Base-by-base conservation (phyloP, 2,329 filamentous ascomycete genomes). In the Sporothrix dimorphospora region DNA sequence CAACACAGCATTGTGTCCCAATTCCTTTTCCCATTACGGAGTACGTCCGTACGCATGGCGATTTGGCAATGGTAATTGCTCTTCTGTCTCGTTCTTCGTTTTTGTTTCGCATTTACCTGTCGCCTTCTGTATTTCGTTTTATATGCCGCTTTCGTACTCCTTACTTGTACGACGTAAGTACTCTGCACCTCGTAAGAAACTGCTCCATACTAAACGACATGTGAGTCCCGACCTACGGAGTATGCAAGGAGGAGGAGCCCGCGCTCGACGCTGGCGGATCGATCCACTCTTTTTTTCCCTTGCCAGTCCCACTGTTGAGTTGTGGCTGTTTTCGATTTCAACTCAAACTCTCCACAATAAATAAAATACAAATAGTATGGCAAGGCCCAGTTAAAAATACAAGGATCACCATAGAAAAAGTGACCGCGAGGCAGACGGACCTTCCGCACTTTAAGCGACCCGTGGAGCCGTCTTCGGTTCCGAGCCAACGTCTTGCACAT, bases 181-280 rank as follows among this genome's bases (percentile, higher is more conserved):
- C 14, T 21, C 19, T 40, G 30, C 19, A 55, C 11, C 12, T 21
- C 19, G 24, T 5, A 27, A 2, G 19, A 30, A 34, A n/a, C 30
- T 40, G 34, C 19, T 40, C 55, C 30, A 40, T 61, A 61, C 6
- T 40, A 61, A 61, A 61, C 55, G 40, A 40, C 55, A 61, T 61
- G 30, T 61, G 55, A 19, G 12, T 61, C 8, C 19, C 19, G 8
- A 19, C 30, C 7, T 21, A n/a, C n/a, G n/a, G n/a, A n/a, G n/a
- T n/a, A 61, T 40, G 55, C 55, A 61, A 40, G 55, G 55, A 61
- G 55, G 55, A 61, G 55, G 55, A 38, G 55, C 55, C 55, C 7
- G 16, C 12, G 34, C 16, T 21, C 14, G 19, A 19, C 7, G 14
- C 9, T 38, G 24, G 51, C 8, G 51, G 51, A n/a, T 9, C 19